A percentile compares a stretch with the other conserved stretches of the same genome.
Evolutionary conservation across 1,139 yeast species (phyloP).

Genomic region (Scheffersomyces illinoinensis): DNA sequence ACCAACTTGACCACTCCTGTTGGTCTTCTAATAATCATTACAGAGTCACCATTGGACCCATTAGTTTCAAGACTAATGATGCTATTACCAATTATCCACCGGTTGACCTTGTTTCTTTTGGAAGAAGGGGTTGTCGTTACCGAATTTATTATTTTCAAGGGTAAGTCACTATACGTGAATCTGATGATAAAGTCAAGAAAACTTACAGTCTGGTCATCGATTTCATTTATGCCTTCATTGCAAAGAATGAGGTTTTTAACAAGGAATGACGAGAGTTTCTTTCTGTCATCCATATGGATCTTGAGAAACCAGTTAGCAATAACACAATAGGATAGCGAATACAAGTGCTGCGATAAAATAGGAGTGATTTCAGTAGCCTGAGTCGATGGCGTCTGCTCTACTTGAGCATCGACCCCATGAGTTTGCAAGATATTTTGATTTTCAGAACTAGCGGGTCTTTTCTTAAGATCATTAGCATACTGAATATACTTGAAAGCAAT

Average conservation of each 20-base stretch:
- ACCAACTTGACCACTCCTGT: constrained; percentile 60
- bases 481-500: constrained; percentile 80
- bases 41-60: constrained; percentile 52
- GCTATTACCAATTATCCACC: constrained; percentile 67
- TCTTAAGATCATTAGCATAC: constrained; percentile 57
- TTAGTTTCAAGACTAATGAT: constrained; percentile 61
- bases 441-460: constrained; percentile 17
- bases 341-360: constrained; percentile 58
- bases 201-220: constrained; percentile 59
- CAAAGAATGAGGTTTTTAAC: constrained; percentile 56
- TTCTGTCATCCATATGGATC: constrained; percentile 59
- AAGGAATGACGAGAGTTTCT: constrained; percentile 60
- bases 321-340: constrained; percentile 66
- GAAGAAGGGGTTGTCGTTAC: constrained; percentile 15
- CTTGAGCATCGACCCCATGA: constrained; percentile 46
- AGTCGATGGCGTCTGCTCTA: constrained; percentile 52
- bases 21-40: constrained; percentile 60
- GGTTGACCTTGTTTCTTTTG: constrained; percentile 29
- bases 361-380: constrained; percentile 43
- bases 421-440: constrained; percentile 20
- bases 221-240: constrained; percentile 21
- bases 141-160: constrained; percentile 45
- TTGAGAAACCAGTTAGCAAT: constrained; percentile 75
- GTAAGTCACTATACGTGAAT: constrained; percentile 67
- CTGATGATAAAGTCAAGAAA: constrained; percentile 67